A percentile compares a stretch with the other conserved stretches of the same genome.
Conservation (phyloP, 805 yeast genomes). For the Candida pseudoglaebosa region DNA sequence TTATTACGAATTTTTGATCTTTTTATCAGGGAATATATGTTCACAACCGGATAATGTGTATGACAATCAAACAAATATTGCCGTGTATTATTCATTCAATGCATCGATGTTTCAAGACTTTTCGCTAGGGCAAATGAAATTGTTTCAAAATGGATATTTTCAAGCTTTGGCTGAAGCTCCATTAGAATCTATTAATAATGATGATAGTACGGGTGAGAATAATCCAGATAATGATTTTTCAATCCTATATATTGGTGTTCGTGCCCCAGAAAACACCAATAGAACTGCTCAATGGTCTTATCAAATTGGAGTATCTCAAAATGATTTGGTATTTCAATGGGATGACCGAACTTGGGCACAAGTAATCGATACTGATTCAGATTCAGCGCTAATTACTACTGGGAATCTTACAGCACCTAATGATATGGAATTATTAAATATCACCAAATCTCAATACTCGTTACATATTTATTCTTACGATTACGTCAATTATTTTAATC, state of each 20-base stretch:
- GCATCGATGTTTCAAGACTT: slow-evolving; percentile 26
- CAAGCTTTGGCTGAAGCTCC: slow-evolving; percentile 38
- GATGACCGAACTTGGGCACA: slow-evolving; percentile 52
- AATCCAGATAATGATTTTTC: slow-evolving; percentile 10
- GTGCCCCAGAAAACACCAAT: slow-evolving; percentile 39
- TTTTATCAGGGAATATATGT: slow-evolving; percentile 51
- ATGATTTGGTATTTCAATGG: slow-evolving; percentile 66
- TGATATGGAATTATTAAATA: slow-evolving; percentile 16
- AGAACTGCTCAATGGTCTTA: slow-evolving; percentile 50
- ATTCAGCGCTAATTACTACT: slow-evolving; percentile 62
- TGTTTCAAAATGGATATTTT: slow-evolving; percentile 33
- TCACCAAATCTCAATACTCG: slow-evolving; percentile 26
- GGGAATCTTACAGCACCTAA: slow-evolving; percentile 38
- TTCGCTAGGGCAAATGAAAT: slow-evolving; percentile 25
- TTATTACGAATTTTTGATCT: slow-evolving; percentile 44
- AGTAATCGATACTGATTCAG: slow-evolving; percentile 67
- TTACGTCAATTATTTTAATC: slow-evolving; percentile 29
- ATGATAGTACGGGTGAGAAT: background rate
- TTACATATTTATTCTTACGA: slow-evolving; percentile 47
- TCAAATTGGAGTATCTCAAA: slow-evolving; percentile 62
- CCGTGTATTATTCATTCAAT: slow-evolving; percentile 39
- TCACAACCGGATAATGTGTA: slow-evolving; percentile 24
- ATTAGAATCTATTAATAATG: slow-evolving; percentile 3
- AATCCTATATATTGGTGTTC: slow-evolving; percentile 34
- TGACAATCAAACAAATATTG: slow-evolving; percentile 23